Evolutionary conservation across 2,329 filamentous ascomycete species (phyloP).

Genomic region (Exophiala lecanii-corni): DNA sequence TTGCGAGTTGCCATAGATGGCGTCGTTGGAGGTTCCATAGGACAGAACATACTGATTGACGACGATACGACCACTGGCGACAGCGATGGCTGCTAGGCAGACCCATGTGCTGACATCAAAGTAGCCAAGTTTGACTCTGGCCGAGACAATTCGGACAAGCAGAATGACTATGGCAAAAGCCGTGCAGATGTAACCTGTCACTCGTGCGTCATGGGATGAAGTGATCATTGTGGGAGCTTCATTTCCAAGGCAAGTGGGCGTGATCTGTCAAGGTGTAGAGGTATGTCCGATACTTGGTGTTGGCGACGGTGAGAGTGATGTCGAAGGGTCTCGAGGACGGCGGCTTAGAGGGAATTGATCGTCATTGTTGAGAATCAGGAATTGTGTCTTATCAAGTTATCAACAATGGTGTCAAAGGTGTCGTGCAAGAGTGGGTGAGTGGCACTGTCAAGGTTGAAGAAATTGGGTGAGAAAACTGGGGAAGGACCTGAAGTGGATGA

Average conservation of each 20-base stretch:
- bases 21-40: constrained; percentile 20
- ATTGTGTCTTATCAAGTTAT: too few species aligned
- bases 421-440: too few species aligned
- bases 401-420: too few species aligned
- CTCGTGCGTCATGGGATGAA: constrained; percentile 14
- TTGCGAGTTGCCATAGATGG: constrained; percentile 12
- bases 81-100: constrained; percentile 12
- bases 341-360: too few species aligned
- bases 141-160: constrained; percentile 12
- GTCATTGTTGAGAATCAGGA: too few species aligned
- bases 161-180: constrained; percentile 16
- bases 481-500: too few species aligned
- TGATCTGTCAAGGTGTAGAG: too few species aligned
- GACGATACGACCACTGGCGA: constrained; percentile 11
- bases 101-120: constrained; percentile 16
- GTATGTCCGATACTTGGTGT: too few species aligned
- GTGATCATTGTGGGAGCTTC: constrained; percentile 11
- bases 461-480: too few species aligned
- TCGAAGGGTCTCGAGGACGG: too few species aligned
- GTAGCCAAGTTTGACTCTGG: constrained; percentile 14
- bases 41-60: constrained; percentile 19
- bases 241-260: constrained; percentile 1
- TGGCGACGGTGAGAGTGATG: too few species aligned
- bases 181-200: constrained; percentile 17
- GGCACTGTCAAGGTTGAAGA: too few species aligned